Evolutionary conservation across 2,329 filamentous ascomycete genomes (phyloP).

Genomic region (Clonostachys rhizophaga): DNA sequence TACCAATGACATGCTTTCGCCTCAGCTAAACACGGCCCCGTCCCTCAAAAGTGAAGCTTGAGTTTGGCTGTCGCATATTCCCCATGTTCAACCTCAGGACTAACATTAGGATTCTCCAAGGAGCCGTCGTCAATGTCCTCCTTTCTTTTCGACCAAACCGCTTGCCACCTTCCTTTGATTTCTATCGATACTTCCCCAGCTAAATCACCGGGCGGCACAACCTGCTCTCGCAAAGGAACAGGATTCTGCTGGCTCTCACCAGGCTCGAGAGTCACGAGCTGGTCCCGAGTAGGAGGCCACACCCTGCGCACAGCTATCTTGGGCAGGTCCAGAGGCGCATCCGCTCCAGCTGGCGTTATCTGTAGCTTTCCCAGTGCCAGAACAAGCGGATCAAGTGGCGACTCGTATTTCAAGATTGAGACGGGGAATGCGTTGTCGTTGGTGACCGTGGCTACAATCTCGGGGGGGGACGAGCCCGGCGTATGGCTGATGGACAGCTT

Average conservation of each 20-base stretch:
- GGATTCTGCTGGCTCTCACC: constrained; percentile 26
- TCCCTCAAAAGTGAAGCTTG: no score
- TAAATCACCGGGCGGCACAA: constrained; percentile 26
- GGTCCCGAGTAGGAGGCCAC: constrained; percentile 32
- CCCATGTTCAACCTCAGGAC: neutral
- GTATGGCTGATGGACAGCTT: constrained; percentile 24
- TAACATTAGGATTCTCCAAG: constrained; percentile 8
- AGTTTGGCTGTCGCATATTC: no score
- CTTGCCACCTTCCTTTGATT: constrained; percentile 29
- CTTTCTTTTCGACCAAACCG: constrained; percentile 18
- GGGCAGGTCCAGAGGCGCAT: constrained; percentile 25
- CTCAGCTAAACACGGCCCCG: no score
- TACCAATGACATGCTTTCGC: no score
- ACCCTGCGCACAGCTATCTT: constrained; percentile 28
- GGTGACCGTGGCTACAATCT: constrained; percentile 28
- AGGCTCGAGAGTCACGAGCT: constrained; percentile 29
- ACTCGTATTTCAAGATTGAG: constrained; percentile 35
- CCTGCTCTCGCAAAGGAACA: constrained; percentile 26
- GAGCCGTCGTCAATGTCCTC: constrained; percentile 10
- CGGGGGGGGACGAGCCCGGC: constrained; percentile 21
- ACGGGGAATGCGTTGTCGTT: constrained; percentile 30
- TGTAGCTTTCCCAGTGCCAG: constrained; percentile 32
- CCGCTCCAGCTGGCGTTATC: constrained; percentile 26
- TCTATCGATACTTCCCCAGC: constrained; percentile 20
- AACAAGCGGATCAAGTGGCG: constrained; percentile 38